Conservation (phyloP, 2,329 filamentous ascomycete genomes). For the Fusarium virguliforme region DNA sequence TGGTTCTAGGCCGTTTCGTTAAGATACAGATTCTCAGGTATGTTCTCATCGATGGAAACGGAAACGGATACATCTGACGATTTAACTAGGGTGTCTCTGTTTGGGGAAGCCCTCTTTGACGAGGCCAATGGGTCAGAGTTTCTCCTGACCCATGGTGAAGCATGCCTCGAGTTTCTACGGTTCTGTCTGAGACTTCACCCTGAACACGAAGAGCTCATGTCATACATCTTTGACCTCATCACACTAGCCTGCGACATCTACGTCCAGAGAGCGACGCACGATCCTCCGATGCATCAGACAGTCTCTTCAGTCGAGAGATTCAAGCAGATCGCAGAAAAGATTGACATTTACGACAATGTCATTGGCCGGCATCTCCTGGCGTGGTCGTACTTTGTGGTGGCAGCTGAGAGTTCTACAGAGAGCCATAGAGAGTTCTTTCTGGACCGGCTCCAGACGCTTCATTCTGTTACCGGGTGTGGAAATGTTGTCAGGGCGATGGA, state of each 20-base stretch:
- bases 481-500: slow-evolving; percentile 21
- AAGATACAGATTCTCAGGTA: slow-evolving; percentile 30
- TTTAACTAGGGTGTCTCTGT: slow-evolving; percentile 17
- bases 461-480: slow-evolving; percentile 5
- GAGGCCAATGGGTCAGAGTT: slow-evolving; percentile 22
- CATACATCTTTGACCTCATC: slow-evolving; percentile 26
- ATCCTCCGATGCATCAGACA: slow-evolving; percentile 15
- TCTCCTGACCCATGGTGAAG: slow-evolving; percentile 18
- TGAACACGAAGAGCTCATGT: slow-evolving; percentile 24
- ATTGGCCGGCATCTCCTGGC: slow-evolving; percentile 23
- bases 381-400: slow-evolving; percentile 30
- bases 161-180: slow-evolving; percentile 26
- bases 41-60: not conserved
- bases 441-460: not conserved
- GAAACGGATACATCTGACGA: not conserved
- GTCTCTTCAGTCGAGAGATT: slow-evolving; percentile 13
- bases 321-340: slow-evolving; percentile 14
- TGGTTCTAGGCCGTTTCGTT: slow-evolving; percentile 12
- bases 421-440: slow-evolving; percentile 17
- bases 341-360: slow-evolving; percentile 16
- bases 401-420: slow-evolving; percentile 20
- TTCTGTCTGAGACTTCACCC: slow-evolving; percentile 22
- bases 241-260: slow-evolving; percentile 26
- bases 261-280: slow-evolving; percentile 14
- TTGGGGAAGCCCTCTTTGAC: slow-evolving; percentile 24